Conservation (phyloP, 2,329 filamentous ascomycete genomes). For the Lachnellula arida region DNA sequence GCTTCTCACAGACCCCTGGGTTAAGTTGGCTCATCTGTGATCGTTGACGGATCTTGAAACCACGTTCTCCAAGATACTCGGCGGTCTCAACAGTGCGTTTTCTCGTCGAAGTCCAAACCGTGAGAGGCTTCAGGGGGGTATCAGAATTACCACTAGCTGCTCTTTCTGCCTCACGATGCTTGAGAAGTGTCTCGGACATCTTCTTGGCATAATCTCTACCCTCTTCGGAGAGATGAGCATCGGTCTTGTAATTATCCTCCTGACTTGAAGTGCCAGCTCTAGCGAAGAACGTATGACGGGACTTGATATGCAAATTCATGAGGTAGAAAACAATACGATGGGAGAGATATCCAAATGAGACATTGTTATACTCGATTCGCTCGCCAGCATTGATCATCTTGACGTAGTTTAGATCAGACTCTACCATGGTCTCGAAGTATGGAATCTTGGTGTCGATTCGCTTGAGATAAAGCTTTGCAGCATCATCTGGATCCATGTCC, state of each 20-base stretch:
- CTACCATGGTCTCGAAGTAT: slow-evolving; percentile 94
- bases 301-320: slow-evolving; percentile 95
- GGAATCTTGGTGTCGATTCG: slow-evolving; percentile 91
- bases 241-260: slow-evolving; percentile 86
- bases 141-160: slow-evolving; percentile 63
- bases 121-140: slow-evolving; percentile 70
- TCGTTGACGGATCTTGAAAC: slow-evolving; percentile 83
- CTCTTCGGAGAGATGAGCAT: slow-evolving; percentile 76
- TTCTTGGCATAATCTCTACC: slow-evolving; percentile 76
- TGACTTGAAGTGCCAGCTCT: slow-evolving; percentile 82
- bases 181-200: slow-evolving; percentile 79
- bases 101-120: slow-evolving; percentile 92
- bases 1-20: slow-evolving; percentile 90
- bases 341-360: slow-evolving; percentile 92
- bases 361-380: slow-evolving; percentile 92
- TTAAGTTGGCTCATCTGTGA: slow-evolving; percentile 98
- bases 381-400: slow-evolving; percentile 99
- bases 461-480: slow-evolving; percentile 83
- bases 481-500: slow-evolving; percentile 87
- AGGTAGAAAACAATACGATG: slow-evolving; percentile 98
- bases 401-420: slow-evolving; percentile 91
- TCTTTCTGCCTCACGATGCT: slow-evolving; percentile 79
- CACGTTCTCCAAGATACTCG: slow-evolving; percentile 69
- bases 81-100: slow-evolving; percentile 87
- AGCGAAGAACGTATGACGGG: slow-evolving; percentile 87